Base-by-base conservation (phyloP, 2,329 filamentous ascomycete genomes). In the Chaetomium sp. region DNA sequence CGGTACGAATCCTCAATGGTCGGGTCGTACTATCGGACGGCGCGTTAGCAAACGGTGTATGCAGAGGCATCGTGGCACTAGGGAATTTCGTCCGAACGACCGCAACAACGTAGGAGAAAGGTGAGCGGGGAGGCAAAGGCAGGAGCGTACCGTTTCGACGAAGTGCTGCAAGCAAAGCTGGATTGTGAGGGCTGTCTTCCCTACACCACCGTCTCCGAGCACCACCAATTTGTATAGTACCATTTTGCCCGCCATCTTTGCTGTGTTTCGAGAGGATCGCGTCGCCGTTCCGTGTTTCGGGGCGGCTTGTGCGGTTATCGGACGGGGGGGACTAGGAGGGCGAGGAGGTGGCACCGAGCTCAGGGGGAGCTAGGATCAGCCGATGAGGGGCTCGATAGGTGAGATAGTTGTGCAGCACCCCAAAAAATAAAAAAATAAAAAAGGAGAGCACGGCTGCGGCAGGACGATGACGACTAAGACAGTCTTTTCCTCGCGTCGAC, bases 141-240 rank as follows among this genome's bases (percentile, higher is more conserved):
- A 45, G 57, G 63, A 64, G 82, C 86, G 79, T 80, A 89, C 86
- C 68, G 93, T 97, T 82, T 98, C 94, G 74, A 98, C 93, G 77
- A 99, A 99, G 80, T 99, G 95, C 79, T 98, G 96, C 75, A 98
- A 82, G 78, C 95, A 98, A 73, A 99, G 85, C 88, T 99, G 93
- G 76, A 97, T 97, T 65, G 93, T 97, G 76, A 97, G 83, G 74
- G 93, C 93, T 59, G 93, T 97, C 81, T 97, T 97, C 72, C 93
- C 93, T 68, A 97, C 93, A 79, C 93, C 93, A 81, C 93, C 93
- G 77, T 97, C 93, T 73, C 93, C 93, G 70, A 97, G 83, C 80
- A 97, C 93, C 86, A 97, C 93, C 85, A 97, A 81, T 81, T 96
- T 96, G 83, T 97, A 96, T 78, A 96, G 82, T 76, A 93, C 93